phyloP scores from a whole-genome alignment of 345 rosid species.

The Rhodamnia rubescens region DNA sequence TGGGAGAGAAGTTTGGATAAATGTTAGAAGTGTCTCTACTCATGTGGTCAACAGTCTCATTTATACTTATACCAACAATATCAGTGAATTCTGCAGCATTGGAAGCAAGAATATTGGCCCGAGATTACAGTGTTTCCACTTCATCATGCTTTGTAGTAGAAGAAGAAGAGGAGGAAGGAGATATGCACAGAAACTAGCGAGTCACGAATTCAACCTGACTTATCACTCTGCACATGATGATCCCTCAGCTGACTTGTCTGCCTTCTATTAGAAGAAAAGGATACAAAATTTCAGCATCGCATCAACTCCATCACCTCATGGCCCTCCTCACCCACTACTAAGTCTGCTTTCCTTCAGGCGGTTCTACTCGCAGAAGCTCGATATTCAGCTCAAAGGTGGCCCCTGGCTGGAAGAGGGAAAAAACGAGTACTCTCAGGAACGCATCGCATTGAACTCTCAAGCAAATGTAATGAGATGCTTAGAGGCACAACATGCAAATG shows the following conservation, averaged over 20 bases:
- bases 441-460: background rate
- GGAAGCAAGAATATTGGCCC: background rate
- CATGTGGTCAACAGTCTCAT: background rate
- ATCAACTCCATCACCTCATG: background rate
- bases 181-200: background rate
- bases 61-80: background rate
- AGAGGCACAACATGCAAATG: background rate
- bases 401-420: conserved; percentile 50
- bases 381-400: conserved; percentile 65
- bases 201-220: background rate
- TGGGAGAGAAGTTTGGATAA: background rate
- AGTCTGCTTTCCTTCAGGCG: conserved; percentile 27
- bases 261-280: background rate
- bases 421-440: background rate
- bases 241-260: background rate
- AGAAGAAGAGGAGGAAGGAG: background rate
- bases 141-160: background rate
- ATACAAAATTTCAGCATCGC: background rate
- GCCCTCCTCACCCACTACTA: background rate
- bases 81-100: background rate
- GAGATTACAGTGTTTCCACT: background rate
- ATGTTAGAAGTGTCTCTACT: background rate
- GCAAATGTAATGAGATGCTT: background rate
- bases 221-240: background rate
- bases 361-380: conserved; percentile 64